A percentile compares a stretch with the other conserved stretches of the same genome.
These are phyloP conservation scores for Rhizopus microsporus DNA, from an alignment of 371 early-diverging fungal genomes.

Conservation along the genomic window DNA sequence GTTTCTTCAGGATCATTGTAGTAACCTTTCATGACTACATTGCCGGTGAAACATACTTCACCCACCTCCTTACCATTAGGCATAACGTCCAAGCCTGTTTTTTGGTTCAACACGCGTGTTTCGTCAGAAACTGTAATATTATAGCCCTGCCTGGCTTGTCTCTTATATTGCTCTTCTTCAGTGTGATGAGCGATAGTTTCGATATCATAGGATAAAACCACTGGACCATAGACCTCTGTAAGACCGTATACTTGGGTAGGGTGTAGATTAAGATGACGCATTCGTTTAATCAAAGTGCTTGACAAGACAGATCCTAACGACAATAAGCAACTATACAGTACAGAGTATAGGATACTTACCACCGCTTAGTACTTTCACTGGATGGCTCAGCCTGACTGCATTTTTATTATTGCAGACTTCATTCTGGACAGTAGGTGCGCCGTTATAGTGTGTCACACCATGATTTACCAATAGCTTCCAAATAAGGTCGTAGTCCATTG, in stretches of 20 bases:
- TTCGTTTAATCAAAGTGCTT: constrained; percentile 50
- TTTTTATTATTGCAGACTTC: constrained; percentile 59
- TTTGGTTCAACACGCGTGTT: constrained; percentile 53
- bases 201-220: constrained; percentile 44
- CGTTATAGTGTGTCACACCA: constrained; percentile 65
- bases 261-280: constrained; percentile 55
- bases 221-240: constrained; percentile 68
- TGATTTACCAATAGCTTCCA: constrained; percentile 56
- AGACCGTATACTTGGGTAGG: constrained; percentile 71
- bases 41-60: constrained; percentile 69
- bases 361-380: constrained; percentile 56
- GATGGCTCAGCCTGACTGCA: constrained; percentile 41
- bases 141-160: constrained; percentile 63
- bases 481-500: constrained; percentile 61
- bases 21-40: constrained; percentile 61
- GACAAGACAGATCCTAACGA: constrained; percentile 58
- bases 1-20: constrained; percentile 63
- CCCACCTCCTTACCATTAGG: constrained; percentile 62
- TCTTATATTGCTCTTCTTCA: constrained; percentile 40
- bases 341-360: constrained; percentile 17
- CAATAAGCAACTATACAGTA: neutral
- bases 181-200: constrained; percentile 28
- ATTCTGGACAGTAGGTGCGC: constrained; percentile 72
- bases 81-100: constrained; percentile 52
- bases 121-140: constrained; percentile 59